Conservation (phyloP, 225 moss, liverwort and hornwort genomes). For the Marchantia polymorpha region DNA sequence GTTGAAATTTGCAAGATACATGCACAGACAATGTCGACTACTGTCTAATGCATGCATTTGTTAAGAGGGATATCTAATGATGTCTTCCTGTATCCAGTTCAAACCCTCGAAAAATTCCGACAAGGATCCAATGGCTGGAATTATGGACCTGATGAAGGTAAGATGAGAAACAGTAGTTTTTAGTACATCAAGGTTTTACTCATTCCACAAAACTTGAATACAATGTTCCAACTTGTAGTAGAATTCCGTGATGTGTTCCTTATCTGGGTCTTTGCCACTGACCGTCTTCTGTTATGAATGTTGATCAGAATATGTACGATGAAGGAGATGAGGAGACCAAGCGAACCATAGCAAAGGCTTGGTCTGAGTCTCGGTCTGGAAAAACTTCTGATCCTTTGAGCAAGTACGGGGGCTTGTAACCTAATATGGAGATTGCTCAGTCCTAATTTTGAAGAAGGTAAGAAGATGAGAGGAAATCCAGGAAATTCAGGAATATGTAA, state of each 20-base stretch:
- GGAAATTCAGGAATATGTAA: no score
- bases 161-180: background rate
- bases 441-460: background rate
- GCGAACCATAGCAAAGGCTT: conserved; percentile 32
- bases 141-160: conserved; percentile 41
- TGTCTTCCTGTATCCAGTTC: conserved; percentile 12
- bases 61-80: background rate
- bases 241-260: background rate
- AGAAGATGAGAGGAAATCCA: background rate
- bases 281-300: background rate
- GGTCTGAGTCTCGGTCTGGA: conserved; percentile 29
- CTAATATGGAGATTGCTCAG: background rate
- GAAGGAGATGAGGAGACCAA: conserved; percentile 34
- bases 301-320: conserved; percentile 28
- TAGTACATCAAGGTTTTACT: background rate
- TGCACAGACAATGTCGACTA: no score
- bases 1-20: no score
- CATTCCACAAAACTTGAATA: no score
- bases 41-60: background rate
- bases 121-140: conserved; percentile 38
- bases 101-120: background rate
- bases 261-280: background rate
- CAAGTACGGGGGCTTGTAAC: background rate
- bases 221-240: background rate
- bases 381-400: conserved; percentile 19